phyloP scores from a whole-genome alignment of 306 rosid species.

The Senna siamea region DNA sequence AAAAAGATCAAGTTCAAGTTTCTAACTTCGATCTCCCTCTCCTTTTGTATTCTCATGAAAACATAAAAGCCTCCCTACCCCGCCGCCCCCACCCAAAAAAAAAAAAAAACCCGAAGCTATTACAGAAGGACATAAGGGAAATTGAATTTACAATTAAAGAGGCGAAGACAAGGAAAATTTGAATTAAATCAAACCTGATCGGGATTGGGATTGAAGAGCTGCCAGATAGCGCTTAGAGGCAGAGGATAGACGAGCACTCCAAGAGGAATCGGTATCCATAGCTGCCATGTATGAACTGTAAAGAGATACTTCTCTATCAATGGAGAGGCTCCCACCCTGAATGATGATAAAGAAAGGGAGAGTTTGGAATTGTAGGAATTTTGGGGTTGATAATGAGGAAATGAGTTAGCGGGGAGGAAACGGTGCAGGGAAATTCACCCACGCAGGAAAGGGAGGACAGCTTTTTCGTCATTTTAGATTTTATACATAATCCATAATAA shows the following conservation, averaged over 20 bases:
- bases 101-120: neutral
- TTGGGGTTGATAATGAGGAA: neutral
- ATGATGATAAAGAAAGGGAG: neutral
- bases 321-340: neutral
- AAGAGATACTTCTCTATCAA: neutral
- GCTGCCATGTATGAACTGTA: constrained; percentile 7
- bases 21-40: neutral
- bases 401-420: neutral
- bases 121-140: neutral
- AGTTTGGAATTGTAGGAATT: neutral
- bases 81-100: too few relatives aligned
- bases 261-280: constrained; percentile 86
- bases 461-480: neutral
- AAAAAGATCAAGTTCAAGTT: neutral
- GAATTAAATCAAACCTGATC: constrained; percentile 59
- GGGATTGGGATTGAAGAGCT: constrained; percentile 81
- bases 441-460: neutral
- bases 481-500: neutral
- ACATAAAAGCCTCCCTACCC: neutral
- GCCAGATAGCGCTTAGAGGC: constrained; percentile 75
- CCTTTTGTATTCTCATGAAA: neutral
- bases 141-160: constrained; percentile 15
- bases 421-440: too few relatives aligned
- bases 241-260: constrained; percentile 81
- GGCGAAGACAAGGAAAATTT: neutral